Evolutionary conservation across 345 rosid species (phyloP), one percentile per base, ranked within the genome.

Genomic region (Arabidopsis thaliana): DNA sequence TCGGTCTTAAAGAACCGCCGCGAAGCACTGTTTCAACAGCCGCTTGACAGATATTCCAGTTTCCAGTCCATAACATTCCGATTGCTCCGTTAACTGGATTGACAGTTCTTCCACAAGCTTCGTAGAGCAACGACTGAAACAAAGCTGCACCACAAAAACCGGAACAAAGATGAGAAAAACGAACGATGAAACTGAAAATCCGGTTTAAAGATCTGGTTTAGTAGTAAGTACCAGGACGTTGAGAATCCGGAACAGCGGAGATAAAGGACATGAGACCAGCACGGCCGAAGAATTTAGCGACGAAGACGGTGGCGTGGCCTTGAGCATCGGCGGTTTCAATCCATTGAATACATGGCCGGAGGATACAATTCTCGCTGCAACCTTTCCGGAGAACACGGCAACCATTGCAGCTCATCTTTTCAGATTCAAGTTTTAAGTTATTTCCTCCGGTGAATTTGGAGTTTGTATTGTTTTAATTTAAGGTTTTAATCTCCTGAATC

Each of bases 181-280:
- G 11, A 16, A 34, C 8, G 53, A 36, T 8, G 2, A 65, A 30
- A 49, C 3, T 8, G 0, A 46, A 9, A 61, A 58, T 8, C 11
- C 7, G 61, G 40, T 33, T 40, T 1, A n/a, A 45, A 70, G 61
- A 71, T 36, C 36, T 48, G 46, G 52, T 65, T 66, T 37, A 6
- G 74, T 41, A 8, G 22, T 24, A 16, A 16, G 20, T 83, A 95
- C 99, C 89, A 13, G 99, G 91, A 36, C 99, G 93, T 65, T 95
- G 97, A 37, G 84, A 30, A 61, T 92, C 96, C 2, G 96, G 97
- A 28, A 95, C 99, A 73, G 93, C 87, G 57, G 99, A 87, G 78
- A 95, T 92, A 82, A 95, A 95, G 24, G 99, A 95, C 97, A 92
- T 87, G 16, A 95, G 89, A 23, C 97, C 97, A 66, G 99, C 97